phyloP scores from a whole-genome alignment of 352 stramenopile genomes.

The Elongisporangium anandrum region DNA sequence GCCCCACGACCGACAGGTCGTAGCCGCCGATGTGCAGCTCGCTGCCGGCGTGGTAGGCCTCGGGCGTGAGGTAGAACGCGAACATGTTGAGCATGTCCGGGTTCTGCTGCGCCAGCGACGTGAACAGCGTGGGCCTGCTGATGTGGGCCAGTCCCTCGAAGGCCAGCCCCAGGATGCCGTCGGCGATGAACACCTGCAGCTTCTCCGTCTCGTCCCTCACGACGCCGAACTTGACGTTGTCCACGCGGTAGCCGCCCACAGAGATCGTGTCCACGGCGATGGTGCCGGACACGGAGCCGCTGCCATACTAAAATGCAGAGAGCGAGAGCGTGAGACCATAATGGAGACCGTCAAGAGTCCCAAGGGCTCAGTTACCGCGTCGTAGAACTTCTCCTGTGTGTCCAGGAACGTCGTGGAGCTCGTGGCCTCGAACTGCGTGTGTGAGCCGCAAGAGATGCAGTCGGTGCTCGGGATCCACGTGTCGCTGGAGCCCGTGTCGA shows the following conservation, averaged over 20 bases:
- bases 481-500: conserved; percentile 81
- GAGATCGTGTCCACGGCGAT: conserved; percentile 72
- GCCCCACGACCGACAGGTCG: conserved; percentile 75
- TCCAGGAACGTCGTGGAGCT: conserved; percentile 66
- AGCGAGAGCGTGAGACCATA: conserved; percentile 1
- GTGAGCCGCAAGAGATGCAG: conserved; percentile 45
- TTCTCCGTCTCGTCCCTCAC: conserved; percentile 61
- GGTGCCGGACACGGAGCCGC: conserved; percentile 71
- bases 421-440: conserved; percentile 46
- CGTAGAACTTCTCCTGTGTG: conserved; percentile 72
- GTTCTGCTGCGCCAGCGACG: conserved; percentile 57
- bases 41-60: conserved; percentile 60
- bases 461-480: conserved; percentile 65
- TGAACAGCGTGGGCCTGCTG: conserved; percentile 79
- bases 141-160: conserved; percentile 88
- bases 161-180: conserved; percentile 83
- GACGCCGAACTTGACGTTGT: conserved; percentile 76
- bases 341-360: neutral
- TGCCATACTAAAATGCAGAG: conserved; percentile 50
- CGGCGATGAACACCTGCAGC: conserved; percentile 78
- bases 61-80: conserved; percentile 81
- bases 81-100: conserved; percentile 83
- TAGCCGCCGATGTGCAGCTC: conserved; percentile 84
- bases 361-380: conserved; percentile 24
- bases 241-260: conserved; percentile 62